Evolutionary conservation across 169 alveolate species (phyloP), one percentile per base, ranked within the genome.

Genomic region (Plasmodium coatneyi): DNA sequence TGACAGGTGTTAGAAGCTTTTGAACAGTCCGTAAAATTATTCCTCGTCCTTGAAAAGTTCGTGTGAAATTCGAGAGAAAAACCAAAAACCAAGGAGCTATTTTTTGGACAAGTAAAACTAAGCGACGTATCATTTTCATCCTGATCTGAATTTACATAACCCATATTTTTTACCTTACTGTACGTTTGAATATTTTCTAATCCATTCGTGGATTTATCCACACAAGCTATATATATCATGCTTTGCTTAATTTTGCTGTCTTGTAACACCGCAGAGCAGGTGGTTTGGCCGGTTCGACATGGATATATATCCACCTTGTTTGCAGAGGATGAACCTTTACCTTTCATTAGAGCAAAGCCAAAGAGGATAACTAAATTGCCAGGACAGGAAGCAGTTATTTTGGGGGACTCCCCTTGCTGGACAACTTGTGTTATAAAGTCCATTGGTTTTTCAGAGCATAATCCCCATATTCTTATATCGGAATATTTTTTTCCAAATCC

Each of bases 361-460:
- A 92, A 90, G 16, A 92, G 49, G n/a, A 95, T 93, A 49, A 83
- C 95, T 6, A 79, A 76, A 39, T 87, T 80, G 1, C 80, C 93
- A 34, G 97, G 97, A 28, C 97, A 95, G 3, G 82, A 71, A n/a
- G 97, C 97, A 78, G 94, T 92, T n/a, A 74, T 52, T 95, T 95
- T 93, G 71, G 93, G 81, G 43, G 81, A 5, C 10, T 78, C 95
- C 19, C 93, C 95, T 80, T 84, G 93, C 32, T 92, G 95, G 16
- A 93, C 94, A 52, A 95, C 97, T 79, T 97, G 98, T n/a, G 89
- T 93, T 10, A 96, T 93, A 30, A 94, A 93, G 2, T 96, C 96
- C 25, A 95, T 49, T 34, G 97, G 92, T 39, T 96, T 96, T 52
- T 79, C 74, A 3, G 97, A 96, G 76, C 98, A 97, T 70, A 96